Evolutionary conservation across 345 rosid genomes (phyloP), one percentile per base, ranked within the genome.

Genomic region (Citrus reticulata): DNA sequence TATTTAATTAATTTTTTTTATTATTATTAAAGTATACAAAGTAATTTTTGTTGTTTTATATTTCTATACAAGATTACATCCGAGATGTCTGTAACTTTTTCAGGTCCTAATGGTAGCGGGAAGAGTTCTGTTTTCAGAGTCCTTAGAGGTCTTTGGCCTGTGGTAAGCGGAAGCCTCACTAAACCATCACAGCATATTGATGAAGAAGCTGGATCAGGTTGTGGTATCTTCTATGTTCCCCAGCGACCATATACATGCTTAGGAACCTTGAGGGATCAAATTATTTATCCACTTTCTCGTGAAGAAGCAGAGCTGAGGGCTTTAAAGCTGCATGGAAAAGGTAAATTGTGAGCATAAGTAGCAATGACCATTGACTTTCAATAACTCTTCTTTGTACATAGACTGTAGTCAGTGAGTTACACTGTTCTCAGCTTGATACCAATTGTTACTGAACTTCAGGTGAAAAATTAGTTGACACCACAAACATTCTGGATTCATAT

Each of bases 101-200:
- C 85, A 96, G 99, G 99, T 87, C 99, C 99, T 54, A 96, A 94
- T 51, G 99, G 99, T 40, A 93, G 98, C 49, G 99, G 99, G 65
- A 96, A 96, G 81, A 96, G 98, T 83, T 94, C 98, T 59, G 82
- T 96, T 68, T 96, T 96, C 90, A 92, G 99, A 88, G 95, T 91
- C 77, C 97, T 96, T 75, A 84, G 93, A 83, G 95, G 94, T 83
- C 91, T 94, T 75, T 96, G 99, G 99, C 99, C 99, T n/a, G 83
- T 89, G 76, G 93, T 82, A n/a, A 92, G 92, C 76, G 98, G 99
- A 83, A 87, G 70, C 69, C 91, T 94, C 63, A 67, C 85, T 40
- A 94, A 88, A 81, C 99, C 98, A 82, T 84, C 88, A 19, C 89
- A 88, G 72, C 80, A 80, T 79, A 84, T 85, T 62, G 78, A 76